Conservation (phyloP, 1,284 basidiomycete species). For the Cystobasidiaceae sp. region DNA sequence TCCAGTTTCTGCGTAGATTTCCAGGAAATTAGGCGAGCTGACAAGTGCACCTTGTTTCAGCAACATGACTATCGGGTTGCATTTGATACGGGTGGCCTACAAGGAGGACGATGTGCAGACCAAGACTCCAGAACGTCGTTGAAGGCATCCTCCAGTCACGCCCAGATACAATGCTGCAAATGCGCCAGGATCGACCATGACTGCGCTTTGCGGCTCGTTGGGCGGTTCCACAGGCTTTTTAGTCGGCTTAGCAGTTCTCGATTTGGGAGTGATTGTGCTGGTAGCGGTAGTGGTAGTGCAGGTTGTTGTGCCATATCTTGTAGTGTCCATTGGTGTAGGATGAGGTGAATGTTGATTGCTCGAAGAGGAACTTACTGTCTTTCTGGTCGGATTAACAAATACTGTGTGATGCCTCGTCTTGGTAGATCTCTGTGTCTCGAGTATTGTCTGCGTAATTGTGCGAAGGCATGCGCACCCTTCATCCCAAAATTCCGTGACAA, state of each 20-base stretch:
- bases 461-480: conserved; percentile 4
- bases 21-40: conserved; percentile 10
- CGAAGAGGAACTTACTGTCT: neutral
- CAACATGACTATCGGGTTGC: neutral
- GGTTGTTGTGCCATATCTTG: neutral
- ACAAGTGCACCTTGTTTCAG: neutral
- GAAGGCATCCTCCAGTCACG: conserved; percentile 12
- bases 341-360: neutral
- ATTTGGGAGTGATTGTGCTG: neutral
- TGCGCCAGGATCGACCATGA: conserved; percentile 5
- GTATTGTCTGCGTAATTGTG: neutral
- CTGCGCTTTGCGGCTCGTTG: neutral
- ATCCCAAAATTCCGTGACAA: conserved; percentile 2
- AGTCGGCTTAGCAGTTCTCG: neutral
- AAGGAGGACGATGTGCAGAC: conserved; percentile 26
- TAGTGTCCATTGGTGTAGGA: neutral
- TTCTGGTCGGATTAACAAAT: neutral
- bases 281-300: conserved; percentile 16
- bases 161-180: conserved; percentile 21
- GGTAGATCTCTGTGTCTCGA: neutral
- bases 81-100: neutral
- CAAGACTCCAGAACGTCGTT: conserved; percentile 19
- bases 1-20: conserved; percentile 19
- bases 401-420: neutral
- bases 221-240: neutral